A percentile compares a stretch with the other conserved stretches of the same genome.
Evolutionary conservation across 2,329 filamentous ascomycete species (phyloP).

Genomic region (Diplodia corticola): DNA sequence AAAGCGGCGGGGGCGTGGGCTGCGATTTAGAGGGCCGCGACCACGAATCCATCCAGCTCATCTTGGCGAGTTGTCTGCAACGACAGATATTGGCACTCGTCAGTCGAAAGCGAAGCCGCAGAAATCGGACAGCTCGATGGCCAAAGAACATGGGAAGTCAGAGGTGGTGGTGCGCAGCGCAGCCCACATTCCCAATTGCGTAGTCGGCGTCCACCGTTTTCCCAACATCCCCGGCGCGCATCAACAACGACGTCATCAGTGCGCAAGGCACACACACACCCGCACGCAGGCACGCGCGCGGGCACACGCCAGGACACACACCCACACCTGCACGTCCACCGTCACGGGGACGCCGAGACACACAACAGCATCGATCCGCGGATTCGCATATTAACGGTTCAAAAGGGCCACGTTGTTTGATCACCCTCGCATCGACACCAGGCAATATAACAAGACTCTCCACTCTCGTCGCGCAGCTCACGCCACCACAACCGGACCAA

Average conservation of each 20-base stretch:
- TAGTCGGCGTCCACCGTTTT: neutral
- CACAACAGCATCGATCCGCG: neutral
- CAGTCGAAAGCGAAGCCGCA: neutral
- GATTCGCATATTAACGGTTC: neutral
- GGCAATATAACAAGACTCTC: neutral
- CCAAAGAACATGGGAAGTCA: neutral
- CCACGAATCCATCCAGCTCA: slow-evolving; percentile 55
- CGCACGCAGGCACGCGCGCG: too few species aligned
- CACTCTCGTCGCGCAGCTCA: neutral
- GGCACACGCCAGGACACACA: too few species aligned
- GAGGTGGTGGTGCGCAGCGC: neutral
- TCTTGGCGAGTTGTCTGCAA: slow-evolving; percentile 29
- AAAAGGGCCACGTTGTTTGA: neutral
- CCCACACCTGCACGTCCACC: too few species aligned
- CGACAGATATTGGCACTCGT: neutral
- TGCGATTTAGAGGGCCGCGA: slow-evolving; percentile 45
- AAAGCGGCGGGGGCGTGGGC: slow-evolving; percentile 54
- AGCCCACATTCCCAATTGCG: neutral
- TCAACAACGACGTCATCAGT: slow-evolving; percentile 13
- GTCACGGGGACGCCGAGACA: neutral
- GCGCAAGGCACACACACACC: neutral
- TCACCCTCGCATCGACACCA: neutral
- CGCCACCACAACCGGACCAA: neutral
- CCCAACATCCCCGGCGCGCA: neutral
- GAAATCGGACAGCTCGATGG: neutral